These are phyloP conservation scores for Auricularia heimuer DNA, from an alignment of 768 basidiomycete species.

Conservation along the genomic window DNA sequence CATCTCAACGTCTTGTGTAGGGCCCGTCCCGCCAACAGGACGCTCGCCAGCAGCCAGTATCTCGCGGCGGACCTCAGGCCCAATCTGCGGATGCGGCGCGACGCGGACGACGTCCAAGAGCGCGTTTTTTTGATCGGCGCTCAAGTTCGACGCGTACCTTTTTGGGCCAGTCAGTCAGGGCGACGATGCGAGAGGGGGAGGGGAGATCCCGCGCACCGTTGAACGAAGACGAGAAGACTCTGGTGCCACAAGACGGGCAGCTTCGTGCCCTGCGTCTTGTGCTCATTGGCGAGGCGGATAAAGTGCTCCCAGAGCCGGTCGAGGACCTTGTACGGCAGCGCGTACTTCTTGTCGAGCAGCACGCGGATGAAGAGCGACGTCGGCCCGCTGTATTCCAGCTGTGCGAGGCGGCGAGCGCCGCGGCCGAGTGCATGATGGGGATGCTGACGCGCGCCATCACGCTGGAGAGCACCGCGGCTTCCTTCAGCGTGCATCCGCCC, in stretches of 20 bases:
- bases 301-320: constrained; percentile 98
- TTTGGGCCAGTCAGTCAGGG: background rate
- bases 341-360: constrained; percentile 94
- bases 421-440: constrained; percentile 94
- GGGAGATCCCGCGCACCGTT: constrained; percentile 46
- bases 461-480: constrained; percentile 89
- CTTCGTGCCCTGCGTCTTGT: constrained; percentile 56
- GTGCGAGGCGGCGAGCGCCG: constrained; percentile 82
- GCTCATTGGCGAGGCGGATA: constrained; percentile 87
- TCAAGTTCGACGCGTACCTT: constrained; percentile 89
- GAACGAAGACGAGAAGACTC: constrained; percentile 85
- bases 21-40: constrained; percentile 24
- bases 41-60: constrained; percentile 18
- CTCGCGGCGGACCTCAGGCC: constrained; percentile 84
- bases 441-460: constrained; percentile 85
- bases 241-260: constrained; percentile 99
- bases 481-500: constrained; percentile 82
- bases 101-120: constrained; percentile 86
- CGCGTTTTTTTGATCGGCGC: constrained; percentile 95
- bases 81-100: constrained; percentile 79
- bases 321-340: constrained; percentile 94
- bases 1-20: constrained; percentile 18
- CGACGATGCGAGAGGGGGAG: background rate
- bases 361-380: constrained; percentile 97
- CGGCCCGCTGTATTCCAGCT: constrained; percentile 95